Conservation (phyloP, 768 basidiomycete genomes). For the Termitomyces sp. region DNA sequence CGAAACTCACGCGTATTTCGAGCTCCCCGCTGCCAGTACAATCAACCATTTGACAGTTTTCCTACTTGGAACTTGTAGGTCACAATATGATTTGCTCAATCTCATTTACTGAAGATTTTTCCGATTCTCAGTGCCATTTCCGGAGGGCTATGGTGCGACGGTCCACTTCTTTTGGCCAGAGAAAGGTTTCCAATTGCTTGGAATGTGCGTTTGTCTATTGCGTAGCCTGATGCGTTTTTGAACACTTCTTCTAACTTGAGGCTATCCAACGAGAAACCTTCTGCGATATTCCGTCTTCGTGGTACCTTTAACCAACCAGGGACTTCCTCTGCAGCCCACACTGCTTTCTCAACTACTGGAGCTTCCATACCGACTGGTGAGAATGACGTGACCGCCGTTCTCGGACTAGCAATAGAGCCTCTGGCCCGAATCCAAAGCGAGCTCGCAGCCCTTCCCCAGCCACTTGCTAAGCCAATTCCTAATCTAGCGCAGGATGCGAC, state of each 20-base stretch:
- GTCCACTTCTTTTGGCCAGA: constrained; percentile 87
- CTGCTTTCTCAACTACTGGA: constrained; percentile 28
- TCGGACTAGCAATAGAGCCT: constrained; percentile 81
- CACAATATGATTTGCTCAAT: neutral
- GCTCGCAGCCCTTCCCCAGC: constrained; percentile 39
- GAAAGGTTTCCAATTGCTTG: constrained; percentile 79
- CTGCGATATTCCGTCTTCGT: constrained; percentile 80
- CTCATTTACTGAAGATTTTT: neutral
- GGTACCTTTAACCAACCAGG: constrained; percentile 46
- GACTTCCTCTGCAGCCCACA: constrained; percentile 28
- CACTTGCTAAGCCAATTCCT: constrained; percentile 15
- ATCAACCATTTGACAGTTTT: constrained; percentile 89
- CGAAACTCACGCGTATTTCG: constrained; percentile 77
- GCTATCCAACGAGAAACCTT: constrained; percentile 87
- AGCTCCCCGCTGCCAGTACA: constrained; percentile 60
- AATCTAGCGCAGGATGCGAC: constrained; percentile 38
- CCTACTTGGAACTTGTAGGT: constrained; percentile 68
- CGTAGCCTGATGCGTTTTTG: neutral
- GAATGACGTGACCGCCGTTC: constrained; percentile 58
- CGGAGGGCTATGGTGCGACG: constrained; percentile 76
- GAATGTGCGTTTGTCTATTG: constrained; percentile 52
- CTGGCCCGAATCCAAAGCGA: constrained; percentile 56
- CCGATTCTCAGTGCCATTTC: constrained; percentile 55
- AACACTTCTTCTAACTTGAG: constrained; percentile 27
- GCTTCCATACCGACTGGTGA: constrained; percentile 24